A percentile compares a stretch with the other conserved stretches of the same genome.
These are phyloP conservation scores for Geoglossum cookeanum DNA, from an alignment of 2,329 filamentous ascomycete species.

Conservation along the genomic window DNA sequence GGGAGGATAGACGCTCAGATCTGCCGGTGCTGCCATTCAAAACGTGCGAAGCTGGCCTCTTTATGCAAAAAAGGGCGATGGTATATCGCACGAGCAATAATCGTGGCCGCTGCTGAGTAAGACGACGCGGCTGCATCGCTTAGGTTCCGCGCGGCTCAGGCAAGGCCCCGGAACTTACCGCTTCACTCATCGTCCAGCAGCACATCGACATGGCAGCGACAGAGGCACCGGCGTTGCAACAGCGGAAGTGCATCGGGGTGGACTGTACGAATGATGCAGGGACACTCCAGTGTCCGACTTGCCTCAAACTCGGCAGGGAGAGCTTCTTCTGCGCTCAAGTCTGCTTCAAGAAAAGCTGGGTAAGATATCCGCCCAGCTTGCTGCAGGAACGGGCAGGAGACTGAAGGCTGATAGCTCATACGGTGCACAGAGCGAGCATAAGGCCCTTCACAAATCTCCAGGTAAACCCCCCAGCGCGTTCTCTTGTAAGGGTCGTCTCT, in stretches of 20 bases:
- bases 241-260: slow-evolving; percentile 57
- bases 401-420: neutral
- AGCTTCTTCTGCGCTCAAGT: slow-evolving; percentile 97
- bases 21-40: neutral
- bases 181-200: neutral
- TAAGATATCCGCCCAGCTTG: slow-evolving; percentile 28
- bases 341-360: slow-evolving; percentile 98
- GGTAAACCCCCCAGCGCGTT: slow-evolving; percentile 54
- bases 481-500: slow-evolving; percentile 69
- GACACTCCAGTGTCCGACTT: slow-evolving; percentile 81
- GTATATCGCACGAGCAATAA: neutral
- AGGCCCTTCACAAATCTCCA: slow-evolving; percentile 65
- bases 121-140: neutral
- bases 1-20: neutral
- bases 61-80: neutral
- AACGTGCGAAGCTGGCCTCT: neutral
- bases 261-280: slow-evolving; percentile 80
- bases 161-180: neutral
- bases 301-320: slow-evolving; percentile 73
- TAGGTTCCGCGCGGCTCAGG: neutral
- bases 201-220: slow-evolving; percentile 16
- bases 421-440: slow-evolving; percentile 51
- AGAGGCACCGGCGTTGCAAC: slow-evolving; percentile 22
- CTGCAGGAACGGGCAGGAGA: neutral
- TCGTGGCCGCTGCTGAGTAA: neutral